A percentile compares a stretch with the other conserved stretches of the same genome.
Conservation (phyloP, 2,329 filamentous ascomycete genomes). For the Alternaria metachromatica region DNA sequence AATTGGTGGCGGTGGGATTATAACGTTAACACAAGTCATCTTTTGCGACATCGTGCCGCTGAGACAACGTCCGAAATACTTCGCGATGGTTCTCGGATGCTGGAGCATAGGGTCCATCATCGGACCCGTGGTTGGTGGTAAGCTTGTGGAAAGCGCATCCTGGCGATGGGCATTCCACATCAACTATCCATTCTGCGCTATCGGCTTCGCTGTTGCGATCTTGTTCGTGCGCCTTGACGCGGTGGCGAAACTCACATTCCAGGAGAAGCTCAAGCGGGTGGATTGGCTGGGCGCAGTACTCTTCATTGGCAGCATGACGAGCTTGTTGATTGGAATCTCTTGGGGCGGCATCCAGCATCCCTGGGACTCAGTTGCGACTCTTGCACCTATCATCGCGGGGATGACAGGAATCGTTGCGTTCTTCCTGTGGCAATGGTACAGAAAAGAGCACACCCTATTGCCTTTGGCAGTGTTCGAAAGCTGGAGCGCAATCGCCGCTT, state of each 20-base stretch:
- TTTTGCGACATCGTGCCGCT: conserved; percentile 56
- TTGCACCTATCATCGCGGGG: conserved; percentile 51
- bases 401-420: conserved; percentile 38
- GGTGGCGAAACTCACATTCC: conserved; percentile 20
- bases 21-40: conserved; percentile 52
- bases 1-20: conserved; percentile 50
- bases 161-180: conserved; percentile 72
- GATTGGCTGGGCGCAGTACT: conserved; percentile 55
- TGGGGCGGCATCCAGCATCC: conserved; percentile 52
- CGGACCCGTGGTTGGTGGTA: conserved; percentile 58
- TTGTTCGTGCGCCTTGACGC: conserved; percentile 32
- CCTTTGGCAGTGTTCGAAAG: conserved; percentile 48
- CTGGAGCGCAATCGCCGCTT: conserved; percentile 47
- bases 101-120: conserved; percentile 63
- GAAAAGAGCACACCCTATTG: conserved; percentile 47
- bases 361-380: conserved; percentile 50
- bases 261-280: conserved; percentile 36
- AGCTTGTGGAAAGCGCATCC: conserved; percentile 57
- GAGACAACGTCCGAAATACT: conserved; percentile 50
- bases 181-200: conserved; percentile 62
- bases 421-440: conserved; percentile 46
- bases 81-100: conserved; percentile 47
- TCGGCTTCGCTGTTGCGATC: conserved; percentile 32
- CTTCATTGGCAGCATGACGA: conserved; percentile 47
- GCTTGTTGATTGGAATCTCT: conserved; percentile 52